These are phyloP conservation scores for Gaertneriomyces semiglobifer DNA, from an alignment of 192 early-diverging fungal species.

Conservation along the genomic window DNA sequence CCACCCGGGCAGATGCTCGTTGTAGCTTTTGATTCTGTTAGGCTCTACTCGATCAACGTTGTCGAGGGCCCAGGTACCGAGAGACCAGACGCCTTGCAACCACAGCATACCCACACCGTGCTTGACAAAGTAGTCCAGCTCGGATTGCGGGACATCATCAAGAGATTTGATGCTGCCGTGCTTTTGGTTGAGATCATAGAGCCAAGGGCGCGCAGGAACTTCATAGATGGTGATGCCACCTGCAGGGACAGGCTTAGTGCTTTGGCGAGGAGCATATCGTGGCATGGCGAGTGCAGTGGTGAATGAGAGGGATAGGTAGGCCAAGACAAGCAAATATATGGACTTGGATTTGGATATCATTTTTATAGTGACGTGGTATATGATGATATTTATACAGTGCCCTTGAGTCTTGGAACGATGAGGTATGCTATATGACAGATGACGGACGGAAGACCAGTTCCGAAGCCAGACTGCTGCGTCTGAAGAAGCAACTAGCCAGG, in stretches of 20 bases:
- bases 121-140: not conserved
- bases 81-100: slow-evolving; percentile 5
- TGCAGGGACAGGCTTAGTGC: no score
- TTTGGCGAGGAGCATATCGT: no score
- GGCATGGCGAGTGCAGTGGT: no score
- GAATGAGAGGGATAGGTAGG: no score
- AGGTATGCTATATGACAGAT: no score
- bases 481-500: no score
- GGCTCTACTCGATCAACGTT: not conserved
- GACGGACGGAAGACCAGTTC: no score
- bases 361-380: no score
- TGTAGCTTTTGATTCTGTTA: not conserved
- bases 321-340: not conserved
- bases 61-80: not conserved
- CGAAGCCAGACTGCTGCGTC: no score
- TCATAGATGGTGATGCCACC: slow-evolving; percentile 6
- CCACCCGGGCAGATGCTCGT: not conserved
- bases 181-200: not conserved
- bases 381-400: no score
- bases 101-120: not conserved
- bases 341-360: not conserved
- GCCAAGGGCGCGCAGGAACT: slow-evolving; percentile 1
- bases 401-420: no score
- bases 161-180: not conserved
- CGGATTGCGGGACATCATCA: not conserved